Evolutionary conservation across 495 filamentous ascomycete species (phyloP).

Genomic region (Neurospora sp.): DNA sequence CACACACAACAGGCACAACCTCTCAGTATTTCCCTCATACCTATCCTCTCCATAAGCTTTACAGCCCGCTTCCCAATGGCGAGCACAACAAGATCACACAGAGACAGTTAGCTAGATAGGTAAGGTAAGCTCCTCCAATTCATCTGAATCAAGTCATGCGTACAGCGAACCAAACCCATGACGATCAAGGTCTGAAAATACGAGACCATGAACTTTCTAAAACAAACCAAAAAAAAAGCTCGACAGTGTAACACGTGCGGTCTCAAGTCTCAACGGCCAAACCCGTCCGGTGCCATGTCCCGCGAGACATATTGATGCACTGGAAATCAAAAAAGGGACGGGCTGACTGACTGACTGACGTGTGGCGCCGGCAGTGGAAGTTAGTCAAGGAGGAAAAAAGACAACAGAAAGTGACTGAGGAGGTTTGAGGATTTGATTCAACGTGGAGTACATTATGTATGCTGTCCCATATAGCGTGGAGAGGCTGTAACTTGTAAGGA

Average conservation of each 20-base stretch:
- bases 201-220: background rate
- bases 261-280: background rate
- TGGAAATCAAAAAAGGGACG: background rate
- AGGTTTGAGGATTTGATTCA: background rate
- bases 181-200: background rate
- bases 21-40: background rate
- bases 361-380: background rate
- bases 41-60: background rate
- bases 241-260: background rate
- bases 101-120: background rate
- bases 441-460: background rate
- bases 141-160: background rate
- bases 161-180: background rate
- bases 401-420: background rate
- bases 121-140: background rate
- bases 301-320: background rate
- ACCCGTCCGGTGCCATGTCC: background rate
- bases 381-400: background rate
- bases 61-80: background rate
- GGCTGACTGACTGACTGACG: background rate
- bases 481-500: background rate
- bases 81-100: background rate
- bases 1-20: background rate
- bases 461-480: background rate
- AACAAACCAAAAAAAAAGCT: background rate